These are phyloP conservation scores for Apiospora rasikravindrae DNA, from an alignment of 2,329 filamentous ascomycete species.

Conservation along the genomic window DNA sequence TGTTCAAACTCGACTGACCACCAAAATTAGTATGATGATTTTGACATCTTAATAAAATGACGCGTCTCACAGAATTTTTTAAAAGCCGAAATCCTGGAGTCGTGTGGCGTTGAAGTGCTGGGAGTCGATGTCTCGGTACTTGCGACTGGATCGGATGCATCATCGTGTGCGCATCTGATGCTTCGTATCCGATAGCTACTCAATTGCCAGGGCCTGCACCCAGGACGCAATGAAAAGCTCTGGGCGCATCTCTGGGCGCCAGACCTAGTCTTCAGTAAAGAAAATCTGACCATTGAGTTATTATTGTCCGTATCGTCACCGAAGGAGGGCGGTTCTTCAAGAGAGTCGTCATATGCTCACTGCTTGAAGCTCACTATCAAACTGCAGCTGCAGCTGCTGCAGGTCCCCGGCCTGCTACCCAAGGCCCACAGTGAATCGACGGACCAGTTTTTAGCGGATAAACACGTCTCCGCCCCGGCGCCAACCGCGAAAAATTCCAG, in stretches of 20 bases:
- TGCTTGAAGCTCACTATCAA: neutral
- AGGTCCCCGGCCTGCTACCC: neutral
- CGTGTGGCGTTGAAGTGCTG: neutral
- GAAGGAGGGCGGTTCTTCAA: neutral
- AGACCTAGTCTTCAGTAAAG: neutral
- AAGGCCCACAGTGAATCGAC: neutral
- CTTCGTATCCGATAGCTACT: constrained; percentile 25
- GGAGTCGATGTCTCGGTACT: neutral
- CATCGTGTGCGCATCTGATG: constrained; percentile 22
- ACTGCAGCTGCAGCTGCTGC: neutral
- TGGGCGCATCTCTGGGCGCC: constrained; percentile 17
- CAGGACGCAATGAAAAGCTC: neutral
- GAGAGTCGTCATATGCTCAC: neutral
- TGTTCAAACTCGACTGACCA: neutral
- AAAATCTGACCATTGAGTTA: constrained; percentile 13
- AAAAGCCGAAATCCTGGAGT: constrained; percentile 8
- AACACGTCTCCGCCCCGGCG: constrained; percentile 38
- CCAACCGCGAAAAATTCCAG: constrained; percentile 34
- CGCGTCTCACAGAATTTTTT: constrained; percentile 30
- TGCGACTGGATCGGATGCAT: constrained; percentile 16
- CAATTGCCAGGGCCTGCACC: constrained; percentile 11
- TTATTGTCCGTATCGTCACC: neutral
- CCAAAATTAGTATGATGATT: neutral
- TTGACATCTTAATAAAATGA: neutral
- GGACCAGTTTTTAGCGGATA: constrained; percentile 36